phyloP scores from a whole-genome alignment of 2,329 filamentous ascomycete genomes.

The Penicillium brasilianum region DNA sequence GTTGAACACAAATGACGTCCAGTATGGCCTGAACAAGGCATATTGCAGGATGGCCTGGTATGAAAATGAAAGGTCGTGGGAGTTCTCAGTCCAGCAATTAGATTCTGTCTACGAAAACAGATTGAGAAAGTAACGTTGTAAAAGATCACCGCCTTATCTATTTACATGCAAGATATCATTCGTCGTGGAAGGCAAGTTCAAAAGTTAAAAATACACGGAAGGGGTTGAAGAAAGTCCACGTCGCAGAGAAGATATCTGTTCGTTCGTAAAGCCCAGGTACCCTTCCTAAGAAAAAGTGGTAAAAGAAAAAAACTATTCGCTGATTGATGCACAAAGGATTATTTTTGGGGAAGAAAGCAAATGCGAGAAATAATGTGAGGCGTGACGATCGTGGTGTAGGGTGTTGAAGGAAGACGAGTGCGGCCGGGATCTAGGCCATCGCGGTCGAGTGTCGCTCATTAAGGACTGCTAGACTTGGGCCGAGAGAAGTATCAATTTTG shows the following conservation, averaged over 20 bases:
- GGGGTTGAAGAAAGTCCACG: slow-evolving; percentile 14
- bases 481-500: slow-evolving; percentile 55
- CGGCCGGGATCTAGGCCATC: background rate
- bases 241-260: background rate
- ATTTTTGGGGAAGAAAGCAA: background rate
- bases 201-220: slow-evolving; percentile 33
- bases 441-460: background rate
- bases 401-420: background rate
- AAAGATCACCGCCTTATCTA: slow-evolving; percentile 20
- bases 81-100: background rate
- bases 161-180: slow-evolving; percentile 30
- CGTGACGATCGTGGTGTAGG: slow-evolving; percentile 15
- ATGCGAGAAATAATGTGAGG: slow-evolving; percentile 12
- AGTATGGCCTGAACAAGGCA: background rate
- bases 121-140: slow-evolving; percentile 4
- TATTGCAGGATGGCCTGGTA: background rate
- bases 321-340: slow-evolving; percentile 13
- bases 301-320: slow-evolving; percentile 12
- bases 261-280: slow-evolving; percentile 3
- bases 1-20: background rate
- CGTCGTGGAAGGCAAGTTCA: slow-evolving; percentile 16
- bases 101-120: background rate
- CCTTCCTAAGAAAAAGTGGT: slow-evolving; percentile 9
- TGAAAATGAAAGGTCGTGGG: background rate
- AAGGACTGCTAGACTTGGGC: background rate